Evolutionary conservation across 2,329 filamentous ascomycete species (phyloP), one percentile per base, ranked within the genome.

Genomic region (Exophiala sp.): DNA sequence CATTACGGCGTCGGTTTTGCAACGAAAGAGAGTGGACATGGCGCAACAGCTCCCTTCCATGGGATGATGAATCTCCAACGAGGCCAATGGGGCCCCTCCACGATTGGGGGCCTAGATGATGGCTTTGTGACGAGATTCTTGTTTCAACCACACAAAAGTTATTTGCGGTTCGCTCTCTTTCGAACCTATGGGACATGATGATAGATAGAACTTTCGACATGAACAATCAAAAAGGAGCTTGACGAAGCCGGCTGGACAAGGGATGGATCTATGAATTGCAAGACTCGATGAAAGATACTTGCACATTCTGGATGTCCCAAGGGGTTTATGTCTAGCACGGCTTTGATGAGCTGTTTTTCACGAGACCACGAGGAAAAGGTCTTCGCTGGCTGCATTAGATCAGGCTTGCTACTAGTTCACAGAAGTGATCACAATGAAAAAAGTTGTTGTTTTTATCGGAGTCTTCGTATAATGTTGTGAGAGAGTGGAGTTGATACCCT

Each of bases 141-240:
- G 52, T 58, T 59, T 48, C 49, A 52, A 47, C 47, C 48, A 49
- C 46, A 55, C 55, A 62, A 62, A 62, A 62, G 60, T 62, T 57
- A 47, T 55, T 44, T 52, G 54, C 55, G 49, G 54, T 61, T 57
- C 47, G 55, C 60, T 61, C 57, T 57, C 55, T 59, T 54, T 57
- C 50, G 53, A 47, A 54, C 49, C 55, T 48, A 58, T 54, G 58
- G 60, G 60, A 62, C 58, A 62, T 62, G 56, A 59, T 55, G 58
- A 57, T 54, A 59, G 53, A 61, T 61, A 60, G 59, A 60, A 50
- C 59, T 60, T 58, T 62, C 59, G 59, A 62, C 59, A 62, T 54
- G 56, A 62, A 59, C 43, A 42, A 56, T 56, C 55, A 52, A 58
- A 34, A 49, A 52, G 52, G 57, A 62, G 51, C 55, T 57, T 56